Conservation (phyloP, 192 early-diverging fungal genomes). For the Gryganskiella cystojenkinii region DNA sequence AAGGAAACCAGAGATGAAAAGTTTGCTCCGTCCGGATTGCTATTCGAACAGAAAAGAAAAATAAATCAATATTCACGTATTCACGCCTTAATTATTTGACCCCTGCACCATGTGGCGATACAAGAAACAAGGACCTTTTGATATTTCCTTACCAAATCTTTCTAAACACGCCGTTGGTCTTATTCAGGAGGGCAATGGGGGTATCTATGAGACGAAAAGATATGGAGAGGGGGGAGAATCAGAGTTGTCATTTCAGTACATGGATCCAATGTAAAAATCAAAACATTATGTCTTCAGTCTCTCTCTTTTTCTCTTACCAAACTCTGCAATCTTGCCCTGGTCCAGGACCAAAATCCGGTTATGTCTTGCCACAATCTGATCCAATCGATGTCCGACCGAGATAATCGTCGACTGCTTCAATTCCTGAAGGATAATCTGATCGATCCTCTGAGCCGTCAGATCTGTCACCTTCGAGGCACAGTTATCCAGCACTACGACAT, state of each 20-base stretch:
- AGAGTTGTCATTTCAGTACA: too few relatives aligned
- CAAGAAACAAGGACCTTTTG: too few relatives aligned
- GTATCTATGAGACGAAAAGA: constrained; percentile 25
- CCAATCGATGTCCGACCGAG: constrained; percentile 79
- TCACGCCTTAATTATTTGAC: too few relatives aligned
- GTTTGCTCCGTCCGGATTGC: constrained; percentile 1
- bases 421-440: constrained; percentile 66
- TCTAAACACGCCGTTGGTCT: constrained; percentile 27
- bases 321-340: constrained; percentile 75
- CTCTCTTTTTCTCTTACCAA: constrained; percentile 53
- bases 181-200: constrained; percentile 33
- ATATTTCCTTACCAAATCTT: constrained; percentile 24
- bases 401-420: constrained; percentile 67
- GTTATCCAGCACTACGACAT: constrained; percentile 86
- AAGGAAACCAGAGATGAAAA: too few relatives aligned
- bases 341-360: constrained; percentile 86
- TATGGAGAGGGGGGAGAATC: neutral
- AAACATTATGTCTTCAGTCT: neutral
- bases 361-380: constrained; percentile 65
- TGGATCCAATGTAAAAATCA: too few relatives aligned
- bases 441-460: constrained; percentile 72
- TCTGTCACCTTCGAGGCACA: constrained; percentile 71
- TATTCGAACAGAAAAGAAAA: neutral
- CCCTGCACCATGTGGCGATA: too few relatives aligned
- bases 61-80: neutral